These are phyloP conservation scores for Wickerhamomyces sydowiorum DNA, from an alignment of 805 yeast species.

Conservation along the genomic window DNA sequence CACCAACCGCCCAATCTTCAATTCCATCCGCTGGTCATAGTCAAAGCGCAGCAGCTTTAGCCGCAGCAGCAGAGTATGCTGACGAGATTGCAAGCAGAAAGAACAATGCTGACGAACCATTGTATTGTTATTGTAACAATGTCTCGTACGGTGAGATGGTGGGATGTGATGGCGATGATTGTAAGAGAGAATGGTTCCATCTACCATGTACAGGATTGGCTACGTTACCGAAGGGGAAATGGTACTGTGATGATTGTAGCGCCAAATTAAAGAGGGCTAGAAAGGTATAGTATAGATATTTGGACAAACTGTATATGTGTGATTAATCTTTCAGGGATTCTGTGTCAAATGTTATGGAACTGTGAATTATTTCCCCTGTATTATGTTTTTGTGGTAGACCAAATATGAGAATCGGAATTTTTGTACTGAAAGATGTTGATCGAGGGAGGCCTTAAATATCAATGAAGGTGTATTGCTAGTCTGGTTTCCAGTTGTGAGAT, in stretches of 20 bases:
- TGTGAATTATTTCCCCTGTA: no score
- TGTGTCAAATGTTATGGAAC: no score
- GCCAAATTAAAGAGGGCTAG: conserved; percentile 27
- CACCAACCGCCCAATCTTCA: conserved; percentile 2
- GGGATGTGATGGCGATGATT: conserved; percentile 93
- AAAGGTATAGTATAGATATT: conserved; percentile 22
- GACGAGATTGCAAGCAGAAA: conserved; percentile 13
- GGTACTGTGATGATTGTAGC: conserved; percentile 71
- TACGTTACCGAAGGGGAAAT: conserved; percentile 80
- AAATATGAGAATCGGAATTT: no score
- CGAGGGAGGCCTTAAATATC: no score
- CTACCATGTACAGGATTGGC: conserved; percentile 86
- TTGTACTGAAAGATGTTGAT: no score
- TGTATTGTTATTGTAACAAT: conserved; percentile 94
- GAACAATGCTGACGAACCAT: conserved; percentile 53
- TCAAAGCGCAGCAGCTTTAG: conserved; percentile 11
- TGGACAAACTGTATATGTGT: neutral
- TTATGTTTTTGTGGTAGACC: no score
- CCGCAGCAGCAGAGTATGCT: conserved; percentile 6
- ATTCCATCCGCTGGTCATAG: conserved; percentile 12
- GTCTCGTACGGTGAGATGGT: conserved; percentile 99
- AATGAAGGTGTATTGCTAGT: no score
- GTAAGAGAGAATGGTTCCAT: conserved; percentile 95
- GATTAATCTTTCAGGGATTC: neutral
- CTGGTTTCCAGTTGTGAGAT: no score